Evolutionary conservation across 140 eudicot species (phyloP).

Genomic region (Ambrosia hybrid): DNA sequence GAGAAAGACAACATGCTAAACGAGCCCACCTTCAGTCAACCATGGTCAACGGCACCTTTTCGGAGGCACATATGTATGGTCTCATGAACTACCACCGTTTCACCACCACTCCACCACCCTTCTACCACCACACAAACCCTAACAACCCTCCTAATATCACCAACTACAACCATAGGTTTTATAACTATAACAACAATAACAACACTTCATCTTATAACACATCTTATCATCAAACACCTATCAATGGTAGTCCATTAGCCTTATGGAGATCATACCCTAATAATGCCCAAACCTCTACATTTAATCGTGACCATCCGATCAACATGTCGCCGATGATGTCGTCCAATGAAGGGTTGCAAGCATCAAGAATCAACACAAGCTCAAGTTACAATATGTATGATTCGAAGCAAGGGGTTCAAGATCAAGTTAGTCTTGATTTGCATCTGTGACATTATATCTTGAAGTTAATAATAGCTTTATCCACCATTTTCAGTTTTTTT

Average conservation of each 20-base stretch:
- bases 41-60: constrained; percentile 44
- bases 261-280: constrained; percentile 61
- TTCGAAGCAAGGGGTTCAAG: constrained; percentile 47
- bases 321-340: constrained; percentile 23
- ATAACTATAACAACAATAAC: background rate
- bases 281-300: constrained; percentile 34
- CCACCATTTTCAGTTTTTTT: constrained; percentile 23
- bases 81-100: constrained; percentile 55
- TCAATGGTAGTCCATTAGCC: constrained; percentile 69
- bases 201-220: constrained; percentile 15
- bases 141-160: constrained; percentile 1
- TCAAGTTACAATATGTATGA: constrained; percentile 39
- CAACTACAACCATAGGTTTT: constrained; percentile 10
- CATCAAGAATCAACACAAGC: constrained; percentile 25
- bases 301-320: constrained; percentile 26
- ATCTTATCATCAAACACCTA: constrained; percentile 49
- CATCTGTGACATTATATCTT: constrained; percentile 50
- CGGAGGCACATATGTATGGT: constrained; percentile 53
- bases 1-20: constrained; percentile 93
- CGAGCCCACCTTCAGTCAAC: constrained; percentile 70
- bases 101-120: constrained; percentile 36
- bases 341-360: constrained; percentile 30
- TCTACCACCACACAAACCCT: constrained; percentile 33
- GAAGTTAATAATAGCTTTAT: constrained; percentile 21
- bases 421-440: constrained; percentile 92